Conservation (phyloP, 495 filamentous ascomycete species). For the Aspergillus nanangensis region DNA sequence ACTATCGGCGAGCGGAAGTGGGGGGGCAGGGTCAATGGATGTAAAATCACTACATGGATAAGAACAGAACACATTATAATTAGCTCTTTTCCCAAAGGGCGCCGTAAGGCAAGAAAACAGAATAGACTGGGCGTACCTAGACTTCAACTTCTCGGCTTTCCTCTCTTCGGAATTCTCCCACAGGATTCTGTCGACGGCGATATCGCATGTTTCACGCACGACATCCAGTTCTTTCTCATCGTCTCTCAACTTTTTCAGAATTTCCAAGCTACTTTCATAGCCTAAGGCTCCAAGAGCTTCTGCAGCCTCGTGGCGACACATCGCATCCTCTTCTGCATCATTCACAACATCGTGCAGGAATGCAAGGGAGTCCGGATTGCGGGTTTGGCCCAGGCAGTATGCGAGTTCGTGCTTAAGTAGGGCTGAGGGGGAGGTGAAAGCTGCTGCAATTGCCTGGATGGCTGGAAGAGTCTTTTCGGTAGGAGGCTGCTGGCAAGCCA, state of each 20-base stretch:
- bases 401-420: conserved; percentile 93
- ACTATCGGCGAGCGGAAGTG: conserved; percentile 59
- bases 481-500: conserved; percentile 65
- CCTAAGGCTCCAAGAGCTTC: conserved; percentile 92
- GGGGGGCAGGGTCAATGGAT: conserved; percentile 93
- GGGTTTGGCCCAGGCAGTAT: conserved; percentile 93
- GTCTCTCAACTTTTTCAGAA: conserved; percentile 69
- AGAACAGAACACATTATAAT: conserved; percentile 1
- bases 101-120: neutral
- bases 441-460: conserved; percentile 90
- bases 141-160: conserved; percentile 67
- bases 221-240: conserved; percentile 66
- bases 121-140: conserved; percentile 55
- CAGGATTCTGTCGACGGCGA: conserved; percentile 88
- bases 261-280: conserved; percentile 60
- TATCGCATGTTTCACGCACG: conserved; percentile 93
- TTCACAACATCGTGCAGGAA: conserved; percentile 73
- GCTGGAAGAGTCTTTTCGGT: conserved; percentile 63
- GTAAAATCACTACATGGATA: conserved; percentile 70
- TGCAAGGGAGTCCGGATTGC: conserved; percentile 66
- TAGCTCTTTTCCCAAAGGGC: neutral
- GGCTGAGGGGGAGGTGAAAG: conserved; percentile 76
- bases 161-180: conserved; percentile 79
- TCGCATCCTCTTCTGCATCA: conserved; percentile 75
- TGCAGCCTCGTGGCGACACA: conserved; percentile 95